These are phyloP conservation scores for Rutstroemia sp. DNA, from an alignment of 2,329 filamentous ascomycete species.

Conservation along the genomic window DNA sequence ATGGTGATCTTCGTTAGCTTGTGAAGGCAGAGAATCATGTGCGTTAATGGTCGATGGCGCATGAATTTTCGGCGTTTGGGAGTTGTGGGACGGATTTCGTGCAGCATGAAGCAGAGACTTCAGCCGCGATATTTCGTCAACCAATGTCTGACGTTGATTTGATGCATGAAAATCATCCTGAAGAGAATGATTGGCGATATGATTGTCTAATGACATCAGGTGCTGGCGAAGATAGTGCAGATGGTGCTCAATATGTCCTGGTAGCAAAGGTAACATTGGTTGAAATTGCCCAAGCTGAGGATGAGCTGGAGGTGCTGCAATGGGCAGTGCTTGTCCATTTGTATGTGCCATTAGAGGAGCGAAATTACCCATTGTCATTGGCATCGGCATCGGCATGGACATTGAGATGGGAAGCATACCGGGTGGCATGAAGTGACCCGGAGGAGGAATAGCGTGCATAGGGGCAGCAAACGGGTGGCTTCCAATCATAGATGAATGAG, in stretches of 20 bases:
- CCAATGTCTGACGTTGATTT: slow-evolving; percentile 35
- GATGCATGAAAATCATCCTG: slow-evolving; percentile 45
- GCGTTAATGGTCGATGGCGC: background rate
- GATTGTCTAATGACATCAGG: slow-evolving; percentile 50
- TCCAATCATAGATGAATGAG: slow-evolving; percentile 24
- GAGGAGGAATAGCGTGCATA: slow-evolving; percentile 2
- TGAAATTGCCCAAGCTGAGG: background rate
- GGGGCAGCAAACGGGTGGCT: slow-evolving; percentile 19
- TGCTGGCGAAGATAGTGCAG: slow-evolving; percentile 37
- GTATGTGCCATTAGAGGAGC: slow-evolving; percentile 14
- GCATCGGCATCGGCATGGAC: slow-evolving; percentile 10
- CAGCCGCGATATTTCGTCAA: slow-evolving; percentile 19
- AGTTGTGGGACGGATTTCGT: background rate
- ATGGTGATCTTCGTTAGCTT: background rate
- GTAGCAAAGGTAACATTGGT: background rate
- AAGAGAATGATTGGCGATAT: slow-evolving; percentile 40
- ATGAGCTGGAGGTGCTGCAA: slow-evolving; percentile 6
- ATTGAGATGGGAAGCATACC: slow-evolving; percentile 4
- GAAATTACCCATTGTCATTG: slow-evolving; percentile 6
- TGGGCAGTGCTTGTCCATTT: slow-evolving; percentile 16
- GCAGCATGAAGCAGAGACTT: background rate
- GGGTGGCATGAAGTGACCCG: slow-evolving; percentile 1
- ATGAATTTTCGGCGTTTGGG: background rate
- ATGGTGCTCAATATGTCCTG: slow-evolving; percentile 19
- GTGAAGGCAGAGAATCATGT: background rate